Evolutionary conservation across 2,329 filamentous ascomycete species (phyloP).

Genomic region (Fonsecaea multimorphosa): DNA sequence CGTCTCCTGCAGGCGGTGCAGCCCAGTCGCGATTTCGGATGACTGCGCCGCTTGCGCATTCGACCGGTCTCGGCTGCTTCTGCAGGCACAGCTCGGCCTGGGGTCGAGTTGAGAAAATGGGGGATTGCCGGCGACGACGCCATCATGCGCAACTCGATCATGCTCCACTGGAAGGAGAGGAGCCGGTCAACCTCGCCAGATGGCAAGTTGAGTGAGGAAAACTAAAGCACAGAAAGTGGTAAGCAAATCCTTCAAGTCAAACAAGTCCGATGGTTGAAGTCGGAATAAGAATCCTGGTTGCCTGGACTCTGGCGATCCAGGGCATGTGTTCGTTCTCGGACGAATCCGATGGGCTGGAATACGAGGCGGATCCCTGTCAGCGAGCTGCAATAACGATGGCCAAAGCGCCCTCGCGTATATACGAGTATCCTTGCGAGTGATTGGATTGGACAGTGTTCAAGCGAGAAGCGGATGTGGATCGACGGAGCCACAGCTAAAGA

Average conservation of each 20-base stretch:
- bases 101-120: neutral
- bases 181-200: neutral
- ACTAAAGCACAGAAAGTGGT: neutral
- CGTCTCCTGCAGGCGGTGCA: constrained; percentile 6
- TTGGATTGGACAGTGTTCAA: neutral
- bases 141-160: neutral
- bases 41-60: constrained; percentile 44
- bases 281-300: neutral
- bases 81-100: neutral
- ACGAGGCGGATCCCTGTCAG: neutral
- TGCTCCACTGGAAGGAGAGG: neutral
- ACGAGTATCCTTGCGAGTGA: neutral
- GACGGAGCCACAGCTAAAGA: too few relatives aligned
- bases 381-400: neutral
- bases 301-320: neutral
- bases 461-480: too few relatives aligned
- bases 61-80: neutral
- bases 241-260: too few relatives aligned
- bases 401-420: neutral
- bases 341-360: neutral
- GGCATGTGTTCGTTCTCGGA: neutral
- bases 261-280: neutral
- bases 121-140: neutral
- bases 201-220: neutral
- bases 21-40: constrained; percentile 3